These are phyloP conservation scores for Podila epigama DNA, from an alignment of 192 early-diverging fungal genomes.

Conservation along the genomic window DNA sequence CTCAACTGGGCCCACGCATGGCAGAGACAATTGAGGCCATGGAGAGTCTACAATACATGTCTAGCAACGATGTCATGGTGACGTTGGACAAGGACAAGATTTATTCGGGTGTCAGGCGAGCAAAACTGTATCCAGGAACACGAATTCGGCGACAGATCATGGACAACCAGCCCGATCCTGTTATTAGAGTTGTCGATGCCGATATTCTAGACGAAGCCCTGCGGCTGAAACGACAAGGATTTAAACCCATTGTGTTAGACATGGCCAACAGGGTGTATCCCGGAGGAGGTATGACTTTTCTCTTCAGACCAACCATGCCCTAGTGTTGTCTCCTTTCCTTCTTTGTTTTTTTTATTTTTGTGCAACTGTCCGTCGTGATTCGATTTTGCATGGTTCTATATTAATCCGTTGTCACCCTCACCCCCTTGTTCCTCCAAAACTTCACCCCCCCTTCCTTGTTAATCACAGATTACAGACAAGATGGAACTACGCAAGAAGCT, in stretches of 20 bases:
- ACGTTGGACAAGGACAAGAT: slow-evolving; percentile 33
- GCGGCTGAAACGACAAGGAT: slow-evolving; percentile 43
- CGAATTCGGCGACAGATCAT: slow-evolving; percentile 44
- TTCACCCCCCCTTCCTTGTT: background rate
- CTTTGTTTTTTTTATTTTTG: background rate
- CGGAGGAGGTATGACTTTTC: slow-evolving; percentile 43
- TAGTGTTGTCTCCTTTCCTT: background rate
- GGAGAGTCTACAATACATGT: slow-evolving; percentile 23
- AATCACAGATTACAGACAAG: slow-evolving; percentile 32
- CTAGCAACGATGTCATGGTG: slow-evolving; percentile 17
- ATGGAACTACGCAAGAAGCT: slow-evolving; percentile 52
- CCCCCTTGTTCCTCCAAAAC: background rate
- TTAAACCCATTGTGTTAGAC: slow-evolving; percentile 51
- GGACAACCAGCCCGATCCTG: slow-evolving; percentile 41
- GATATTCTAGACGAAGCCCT: slow-evolving; percentile 49
- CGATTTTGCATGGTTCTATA: too few species aligned
- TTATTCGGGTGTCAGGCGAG: slow-evolving; percentile 35
- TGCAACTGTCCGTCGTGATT: too few species aligned
- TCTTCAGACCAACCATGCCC: background rate
- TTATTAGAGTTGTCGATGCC: slow-evolving; percentile 34
- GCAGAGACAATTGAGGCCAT: slow-evolving; percentile 38
- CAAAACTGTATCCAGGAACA: slow-evolving; percentile 31
- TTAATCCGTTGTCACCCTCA: background rate
- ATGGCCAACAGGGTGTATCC: slow-evolving; percentile 51
- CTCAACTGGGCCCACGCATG: slow-evolving; percentile 27